Base-by-base conservation (phyloP, 257 asterid species). In the Solanum gandarillasii region DNA sequence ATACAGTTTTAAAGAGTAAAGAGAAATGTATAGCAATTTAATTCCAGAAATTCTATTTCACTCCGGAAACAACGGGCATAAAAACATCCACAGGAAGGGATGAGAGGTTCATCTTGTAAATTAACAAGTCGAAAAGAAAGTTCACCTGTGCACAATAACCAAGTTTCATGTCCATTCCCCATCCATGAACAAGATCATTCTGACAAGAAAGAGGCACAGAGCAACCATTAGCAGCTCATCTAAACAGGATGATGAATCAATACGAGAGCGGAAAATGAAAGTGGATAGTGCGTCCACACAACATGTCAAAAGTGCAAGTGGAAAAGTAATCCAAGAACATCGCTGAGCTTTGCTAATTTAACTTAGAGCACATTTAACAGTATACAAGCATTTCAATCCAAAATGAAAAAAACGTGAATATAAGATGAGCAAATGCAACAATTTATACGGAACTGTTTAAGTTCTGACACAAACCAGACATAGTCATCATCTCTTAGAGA, bases 141-240 rank as follows among this genome's bases (percentile, higher is more conserved):
- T 27, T 90, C 86, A 94, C 99, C 98, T 95, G 99, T 73, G 98
- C 98, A 88, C 99, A 97, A 90, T 96, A 97, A 18, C 99, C 99
- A 25, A 97, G 96, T 90, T 95, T 97, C 94, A 97, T 97, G 93
- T 97, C 99, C 98, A 97, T 83, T 88, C 99, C 99, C 99, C 99
- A 97, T 87, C 99, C 99, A 90, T 96, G 99, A 89, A 97, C 99
- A 89, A 97, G 99, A 93, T 97, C 99, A 91, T 93, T 97, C 99
- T 97, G 95, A 87, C 89, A 89, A 88, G 87, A 89, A 86, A 12
- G 68, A 41, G 43, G 88, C 87, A 89, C 83, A 14, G 62, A 36
- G 43, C 43, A 48, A 31, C 20, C 21, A 48, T 82, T 82, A 82
- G 20, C 12, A 29, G 86, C 70, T 48, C 25, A 48, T 16, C 8